Evolutionary conservation across 2,329 filamentous ascomycete genomes (phyloP).

Genomic region (Ceratocystis destructans): DNA sequence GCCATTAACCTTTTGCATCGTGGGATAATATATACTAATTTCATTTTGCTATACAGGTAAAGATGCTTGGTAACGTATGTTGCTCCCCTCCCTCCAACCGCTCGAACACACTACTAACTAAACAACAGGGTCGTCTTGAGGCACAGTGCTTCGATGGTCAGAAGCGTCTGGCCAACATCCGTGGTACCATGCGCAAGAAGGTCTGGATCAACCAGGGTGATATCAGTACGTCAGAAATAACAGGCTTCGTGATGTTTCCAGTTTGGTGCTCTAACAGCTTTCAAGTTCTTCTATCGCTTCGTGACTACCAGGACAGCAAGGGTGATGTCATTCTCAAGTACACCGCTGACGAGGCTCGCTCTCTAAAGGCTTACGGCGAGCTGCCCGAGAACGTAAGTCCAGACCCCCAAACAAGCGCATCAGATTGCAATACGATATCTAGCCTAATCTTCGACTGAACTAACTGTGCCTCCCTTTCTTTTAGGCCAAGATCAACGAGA

Average conservation of each 20-base stretch:
- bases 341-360: constrained; percentile 86
- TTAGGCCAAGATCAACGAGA: constrained; percentile 96
- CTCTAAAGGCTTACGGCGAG: constrained; percentile 93
- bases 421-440: neutral
- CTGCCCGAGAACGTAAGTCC: constrained; percentile 57
- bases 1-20: neutral
- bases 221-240: constrained; percentile 35
- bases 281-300: constrained; percentile 62
- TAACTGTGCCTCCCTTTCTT: neutral
- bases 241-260: neutral
- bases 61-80: constrained; percentile 74
- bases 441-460: neutral
- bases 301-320: constrained; percentile 90
- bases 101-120: constrained; percentile 6
- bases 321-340: constrained; percentile 97
- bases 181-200: constrained; percentile 65
- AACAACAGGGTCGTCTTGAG: constrained; percentile 56
- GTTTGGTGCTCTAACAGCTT: neutral
- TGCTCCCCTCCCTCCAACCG: neutral
- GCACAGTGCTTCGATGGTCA: constrained; percentile 90
- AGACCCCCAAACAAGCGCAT: no score
- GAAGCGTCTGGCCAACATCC: constrained; percentile 51
- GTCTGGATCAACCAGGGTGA: constrained; percentile 99
- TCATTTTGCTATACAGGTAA: constrained; percentile 34
- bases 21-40: constrained; percentile 1